These are phyloP conservation scores for Leishmania mexicana DNA, from an alignment of 208 protist genomes.

Conservation along the genomic window DNA sequence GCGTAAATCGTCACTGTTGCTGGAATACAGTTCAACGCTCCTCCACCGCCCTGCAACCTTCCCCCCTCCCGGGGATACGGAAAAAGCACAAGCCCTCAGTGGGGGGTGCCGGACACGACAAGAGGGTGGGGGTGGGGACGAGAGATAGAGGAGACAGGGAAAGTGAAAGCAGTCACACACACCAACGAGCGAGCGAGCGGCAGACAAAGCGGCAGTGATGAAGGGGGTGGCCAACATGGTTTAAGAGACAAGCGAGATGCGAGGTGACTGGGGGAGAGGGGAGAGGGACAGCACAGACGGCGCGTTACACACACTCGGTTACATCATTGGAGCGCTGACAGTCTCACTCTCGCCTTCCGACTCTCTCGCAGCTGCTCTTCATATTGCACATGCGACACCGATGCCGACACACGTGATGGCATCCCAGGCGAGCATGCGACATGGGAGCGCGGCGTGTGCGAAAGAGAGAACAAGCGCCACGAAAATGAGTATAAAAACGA, in stretches of 20 bases:
- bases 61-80: not conserved
- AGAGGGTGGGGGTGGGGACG: too few relatives aligned
- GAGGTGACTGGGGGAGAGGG: not conserved
- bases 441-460: not conserved
- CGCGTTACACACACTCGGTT: not conserved
- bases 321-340: not conserved
- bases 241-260: not conserved
- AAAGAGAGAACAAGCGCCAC: not conserved
- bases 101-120: not conserved
- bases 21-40: not conserved
- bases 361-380: not conserved
- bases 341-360: not conserved
- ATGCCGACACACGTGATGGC: not conserved
- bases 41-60: not conserved
- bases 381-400: not conserved
- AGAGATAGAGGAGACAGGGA: not conserved
- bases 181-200: not conserved
- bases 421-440: not conserved
- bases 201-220: not conserved
- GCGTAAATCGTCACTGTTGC: not conserved
- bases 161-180: not conserved
- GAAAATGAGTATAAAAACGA: not conserved
- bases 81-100: not conserved
- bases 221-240: not conserved
- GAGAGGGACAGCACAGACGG: not conserved